phyloP scores from a whole-genome alignment of 31 red algal species.

The Bonnemaisonia californica region DNA sequence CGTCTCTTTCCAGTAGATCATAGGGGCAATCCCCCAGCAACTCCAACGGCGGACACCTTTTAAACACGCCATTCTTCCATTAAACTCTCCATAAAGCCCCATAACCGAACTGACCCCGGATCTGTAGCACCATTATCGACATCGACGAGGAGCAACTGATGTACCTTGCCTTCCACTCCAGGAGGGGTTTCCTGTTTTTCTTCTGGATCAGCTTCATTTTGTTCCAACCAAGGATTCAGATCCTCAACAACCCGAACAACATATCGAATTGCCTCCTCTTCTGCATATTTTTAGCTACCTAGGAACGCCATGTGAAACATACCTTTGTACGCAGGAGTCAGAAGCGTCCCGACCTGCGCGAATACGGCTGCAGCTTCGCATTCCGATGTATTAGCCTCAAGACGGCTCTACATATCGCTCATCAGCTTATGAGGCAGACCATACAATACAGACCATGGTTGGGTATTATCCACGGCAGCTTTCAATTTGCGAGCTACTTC shows the following conservation, averaged over 20 bases:
- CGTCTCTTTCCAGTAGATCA: neutral
- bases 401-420: neutral
- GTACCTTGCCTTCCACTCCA: neutral
- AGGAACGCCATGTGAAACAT: conserved; percentile 24
- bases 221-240: neutral
- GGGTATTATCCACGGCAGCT: neutral
- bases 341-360: neutral
- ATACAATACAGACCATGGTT: conserved; percentile 5
- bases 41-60: neutral
- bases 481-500: conserved; percentile 11
- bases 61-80: conserved; percentile 24
- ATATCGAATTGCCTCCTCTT: conserved; percentile 21
- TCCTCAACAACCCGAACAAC: neutral
- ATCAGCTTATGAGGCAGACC: conserved; percentile 14
- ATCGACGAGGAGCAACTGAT: conserved; percentile 18
- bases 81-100: neutral
- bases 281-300: neutral
- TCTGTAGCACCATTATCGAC: neutral
- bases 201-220: neutral
- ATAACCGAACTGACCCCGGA: conserved; percentile 4
- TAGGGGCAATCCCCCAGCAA: conserved; percentile 5
- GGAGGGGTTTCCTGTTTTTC: too few species aligned
- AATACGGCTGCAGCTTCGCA: conserved; percentile 12
- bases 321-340: conserved; percentile 7
- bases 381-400: neutral